A percentile compares a stretch with the other conserved stretches of the same genome.
phyloP scores from a whole-genome alignment of 306 rosid species.

The Cicer yamashitae region DNA sequence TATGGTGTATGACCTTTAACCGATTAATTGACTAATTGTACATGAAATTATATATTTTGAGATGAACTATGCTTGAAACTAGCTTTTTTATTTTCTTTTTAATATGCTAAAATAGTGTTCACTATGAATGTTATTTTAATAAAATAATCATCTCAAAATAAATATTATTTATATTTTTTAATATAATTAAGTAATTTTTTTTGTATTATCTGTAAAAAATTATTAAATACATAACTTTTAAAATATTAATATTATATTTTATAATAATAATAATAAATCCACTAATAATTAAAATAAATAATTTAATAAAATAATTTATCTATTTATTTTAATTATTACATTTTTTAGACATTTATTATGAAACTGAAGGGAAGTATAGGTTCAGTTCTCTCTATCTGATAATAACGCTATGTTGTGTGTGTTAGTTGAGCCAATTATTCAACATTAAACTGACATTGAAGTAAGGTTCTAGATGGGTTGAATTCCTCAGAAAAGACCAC shows the following conservation, averaged over 20 bases:
- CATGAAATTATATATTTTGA: constrained; percentile 8
- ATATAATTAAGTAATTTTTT: too few species aligned
- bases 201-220: too few species aligned
- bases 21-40: background rate
- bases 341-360: too few species aligned
- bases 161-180: too few species aligned
- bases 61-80: constrained; percentile 2
- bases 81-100: background rate
- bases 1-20: background rate
- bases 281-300: too few species aligned
- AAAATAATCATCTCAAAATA: too few species aligned
- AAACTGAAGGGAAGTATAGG: background rate
- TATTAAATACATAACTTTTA: too few species aligned
- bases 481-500: constrained; percentile 38
- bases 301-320: too few species aligned
- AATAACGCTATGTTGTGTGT: constrained; percentile 32
- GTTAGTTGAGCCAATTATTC: constrained; percentile 42
- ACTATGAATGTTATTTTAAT: too few species aligned
- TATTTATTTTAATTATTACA: too few species aligned
- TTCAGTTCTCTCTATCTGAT: constrained; percentile 34
- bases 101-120: background rate
- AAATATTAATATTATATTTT: too few species aligned
- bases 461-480: constrained; percentile 39
- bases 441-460: constrained; percentile 39
- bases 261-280: too few species aligned